phyloP scores from a whole-genome alignment of 768 basidiomycete species.

The Paxillus rubicundulus region DNA sequence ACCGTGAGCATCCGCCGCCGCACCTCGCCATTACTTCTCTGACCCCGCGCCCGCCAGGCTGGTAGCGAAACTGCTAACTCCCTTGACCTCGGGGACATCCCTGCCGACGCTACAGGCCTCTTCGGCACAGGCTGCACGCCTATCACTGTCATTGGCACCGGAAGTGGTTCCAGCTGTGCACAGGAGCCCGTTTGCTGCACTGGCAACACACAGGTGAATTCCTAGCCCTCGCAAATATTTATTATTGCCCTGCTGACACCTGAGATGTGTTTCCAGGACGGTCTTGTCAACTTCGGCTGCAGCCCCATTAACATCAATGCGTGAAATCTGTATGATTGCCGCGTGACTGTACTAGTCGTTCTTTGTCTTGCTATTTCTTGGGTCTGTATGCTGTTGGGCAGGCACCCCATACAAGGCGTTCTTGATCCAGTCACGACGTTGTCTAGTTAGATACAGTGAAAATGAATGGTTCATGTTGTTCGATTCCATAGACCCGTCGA shows the following conservation, averaged over 20 bases:
- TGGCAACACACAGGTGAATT: neutral
- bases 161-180: neutral
- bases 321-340: too few species aligned
- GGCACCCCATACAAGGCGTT: too few species aligned
- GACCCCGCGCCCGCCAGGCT: too few species aligned
- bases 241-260: neutral
- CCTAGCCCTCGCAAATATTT: too few species aligned
- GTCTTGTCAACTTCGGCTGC: slow-evolving; percentile 15
- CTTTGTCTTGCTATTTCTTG: neutral
- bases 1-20: neutral
- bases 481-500: too few species aligned
- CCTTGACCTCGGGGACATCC: neutral
- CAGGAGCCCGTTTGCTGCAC: slow-evolving; percentile 12
- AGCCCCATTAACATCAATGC: slow-evolving; percentile 6
- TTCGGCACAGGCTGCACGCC: slow-evolving; percentile 6
- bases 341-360: too few species aligned
- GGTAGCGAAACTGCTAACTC: neutral
- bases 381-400: neutral
- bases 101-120: neutral
- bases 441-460: neutral
- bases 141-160: slow-evolving; percentile 3
- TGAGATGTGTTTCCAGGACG: neutral
- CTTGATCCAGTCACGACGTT: too few species aligned
- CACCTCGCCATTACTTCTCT: too few species aligned
- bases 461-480: neutral